Percentiles rank a stretch among this genome's conserved stretches.
Conservation (phyloP, 164 flowering plant species). For the Tetracentron sinense region DNA sequence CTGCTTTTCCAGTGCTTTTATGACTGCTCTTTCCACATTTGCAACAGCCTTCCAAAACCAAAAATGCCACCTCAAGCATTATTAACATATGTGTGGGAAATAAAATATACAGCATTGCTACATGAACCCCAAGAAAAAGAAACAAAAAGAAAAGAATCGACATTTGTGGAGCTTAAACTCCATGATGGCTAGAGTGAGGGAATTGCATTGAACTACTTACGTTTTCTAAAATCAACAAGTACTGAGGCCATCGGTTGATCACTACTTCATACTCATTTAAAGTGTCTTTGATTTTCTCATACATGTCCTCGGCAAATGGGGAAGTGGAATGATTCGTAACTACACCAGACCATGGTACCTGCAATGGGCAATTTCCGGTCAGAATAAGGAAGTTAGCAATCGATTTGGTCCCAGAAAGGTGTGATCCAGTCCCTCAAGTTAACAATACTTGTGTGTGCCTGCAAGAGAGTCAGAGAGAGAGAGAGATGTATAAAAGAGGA, state of each 20-base stretch:
- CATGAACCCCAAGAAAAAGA: neutral
- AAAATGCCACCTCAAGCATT: constrained; percentile 5
- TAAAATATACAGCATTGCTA: neutral
- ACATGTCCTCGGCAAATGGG: constrained; percentile 88
- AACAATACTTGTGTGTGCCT: neutral
- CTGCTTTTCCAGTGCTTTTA: constrained; percentile 84
- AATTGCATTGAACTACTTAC: constrained; percentile 43
- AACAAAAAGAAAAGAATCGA: neutral
- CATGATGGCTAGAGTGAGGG: too few species aligned
- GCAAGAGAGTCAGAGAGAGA: constrained; percentile 9
- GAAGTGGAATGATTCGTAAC: constrained; percentile 75
- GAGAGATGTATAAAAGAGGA: neutral
- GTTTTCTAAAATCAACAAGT: constrained; percentile 65
- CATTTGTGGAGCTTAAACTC: too few species aligned
- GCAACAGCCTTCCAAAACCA: constrained; percentile 60
- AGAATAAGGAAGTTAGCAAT: neutral
- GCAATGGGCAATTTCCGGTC: constrained; percentile 11
- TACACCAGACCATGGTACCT: constrained; percentile 80
- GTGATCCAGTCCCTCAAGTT: neutral
- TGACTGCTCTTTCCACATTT: constrained; percentile 70
- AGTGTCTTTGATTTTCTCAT: constrained; percentile 53
- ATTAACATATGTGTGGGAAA: neutral
- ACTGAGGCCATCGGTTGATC: constrained; percentile 85
- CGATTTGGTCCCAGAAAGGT: neutral
- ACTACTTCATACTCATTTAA: constrained; percentile 76